Base-by-base conservation (phyloP, 1,284 basidiomycete species). In the Apiotrichum gamsii region DNA sequence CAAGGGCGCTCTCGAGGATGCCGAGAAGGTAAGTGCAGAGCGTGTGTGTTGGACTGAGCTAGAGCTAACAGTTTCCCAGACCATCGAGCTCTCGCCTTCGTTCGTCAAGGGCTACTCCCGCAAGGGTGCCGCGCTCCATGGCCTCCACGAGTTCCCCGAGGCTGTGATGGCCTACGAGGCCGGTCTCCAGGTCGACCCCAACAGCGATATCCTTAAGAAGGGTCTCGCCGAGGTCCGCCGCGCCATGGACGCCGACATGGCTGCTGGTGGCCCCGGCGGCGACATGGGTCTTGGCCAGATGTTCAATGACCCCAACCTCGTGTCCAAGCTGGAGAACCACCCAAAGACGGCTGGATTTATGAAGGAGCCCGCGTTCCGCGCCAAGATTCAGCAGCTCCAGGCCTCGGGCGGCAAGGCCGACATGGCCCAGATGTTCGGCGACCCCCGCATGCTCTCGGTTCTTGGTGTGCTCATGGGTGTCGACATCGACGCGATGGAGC, bases 41-140 rank as follows among this genome's bases (percentile, higher is more conserved):
- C n/a, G n/a, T n/a, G n/a, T n/a, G n/a, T n/a, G n/a, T n/a, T n/a
- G n/a, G n/a, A n/a, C n/a, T n/a, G n/a, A n/a, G n/a, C n/a, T n/a
- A n/a, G n/a, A n/a, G 51, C 52, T 57, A 30, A 56, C 43, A 13
- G 13, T 35, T 5, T 11, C 35, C 2, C 53, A 76, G 69, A 75
- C 72, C 47, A 80, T 95, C 67, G 79, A 81, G 64, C 75, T 86
- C 54, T 87, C 87, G 62, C 82, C 89, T 4, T 75, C 79, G 4
- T 97, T 93, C 84, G 78, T 85, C 34, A 97, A 97, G 72, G 91
- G 91, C 3, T 91, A 86, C 73, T 85, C 85, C 16, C 82, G 93
- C 48, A 94, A 94, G 67, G 93, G 93, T 45, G 90, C 90, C 30
- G 93, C 93, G n/a, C 75, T 96, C 38, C 93, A 96, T 65, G 93